phyloP scores from a whole-genome alignment of 2,329 filamentous ascomycete genomes.

The Neodidymelliopsis sp. region DNA sequence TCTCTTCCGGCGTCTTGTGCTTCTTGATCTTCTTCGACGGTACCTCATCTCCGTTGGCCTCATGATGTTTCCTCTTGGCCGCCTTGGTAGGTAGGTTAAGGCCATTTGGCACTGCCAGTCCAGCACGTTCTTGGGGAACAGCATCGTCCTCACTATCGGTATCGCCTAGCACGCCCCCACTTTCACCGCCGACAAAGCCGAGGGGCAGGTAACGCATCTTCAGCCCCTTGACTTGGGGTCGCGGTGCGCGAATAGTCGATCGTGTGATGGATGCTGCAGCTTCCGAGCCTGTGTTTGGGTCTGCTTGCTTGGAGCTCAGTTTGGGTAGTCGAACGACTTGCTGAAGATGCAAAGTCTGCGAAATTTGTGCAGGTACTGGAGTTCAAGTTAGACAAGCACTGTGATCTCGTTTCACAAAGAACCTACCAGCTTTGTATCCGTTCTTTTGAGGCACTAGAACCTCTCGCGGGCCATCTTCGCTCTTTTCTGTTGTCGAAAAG shows the following conservation, averaged over 20 bases:
- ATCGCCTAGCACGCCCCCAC: slow-evolving; percentile 52
- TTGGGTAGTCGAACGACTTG: slow-evolving; percentile 65
- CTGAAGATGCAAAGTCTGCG: slow-evolving; percentile 70
- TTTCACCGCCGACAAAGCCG: slow-evolving; percentile 59
- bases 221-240: slow-evolving; percentile 72
- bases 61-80: slow-evolving; percentile 50
- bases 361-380: slow-evolving; percentile 50
- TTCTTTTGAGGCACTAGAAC: slow-evolving; percentile 67
- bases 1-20: slow-evolving; percentile 42
- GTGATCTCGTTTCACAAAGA: background rate
- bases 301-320: slow-evolving; percentile 51
- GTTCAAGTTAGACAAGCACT: slow-evolving; percentile 14
- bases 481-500: slow-evolving; percentile 60
- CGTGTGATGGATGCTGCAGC: slow-evolving; percentile 54
- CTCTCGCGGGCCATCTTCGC: slow-evolving; percentile 62
- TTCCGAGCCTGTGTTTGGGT: slow-evolving; percentile 49
- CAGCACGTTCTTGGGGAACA: slow-evolving; percentile 37
- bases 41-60: slow-evolving; percentile 41
- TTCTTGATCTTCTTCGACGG: slow-evolving; percentile 52
- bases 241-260: slow-evolving; percentile 60
- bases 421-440: slow-evolving; percentile 65
- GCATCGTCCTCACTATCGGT: slow-evolving; percentile 54
- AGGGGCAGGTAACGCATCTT: slow-evolving; percentile 73
- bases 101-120: slow-evolving; percentile 33
- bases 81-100: slow-evolving; percentile 32